Base-by-base conservation (phyloP, 2,329 filamentous ascomycete species). In the Scolecobasidium constrictum region DNA sequence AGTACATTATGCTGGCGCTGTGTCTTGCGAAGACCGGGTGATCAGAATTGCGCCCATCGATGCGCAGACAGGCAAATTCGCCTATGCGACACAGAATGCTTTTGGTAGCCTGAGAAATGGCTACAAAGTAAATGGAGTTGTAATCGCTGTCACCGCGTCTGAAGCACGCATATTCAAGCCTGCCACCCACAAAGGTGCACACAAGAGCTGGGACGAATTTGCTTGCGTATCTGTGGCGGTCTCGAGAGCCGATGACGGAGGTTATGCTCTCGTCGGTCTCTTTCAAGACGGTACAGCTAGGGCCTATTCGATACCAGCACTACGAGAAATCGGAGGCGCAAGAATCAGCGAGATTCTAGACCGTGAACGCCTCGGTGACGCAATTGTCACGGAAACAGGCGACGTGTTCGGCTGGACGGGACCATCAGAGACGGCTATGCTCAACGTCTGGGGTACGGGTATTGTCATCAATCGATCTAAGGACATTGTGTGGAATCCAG, bases 151-250 rank as follows among this genome's bases (percentile, higher is more conserved):
- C 60, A 85, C 81, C 2, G 64, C 68, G 33, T 73, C 73, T 3
- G 86, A 87, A 52, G 81, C 80, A n/a, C 78, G 88, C 44, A 78
- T 98, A 38, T 94, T 95, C 69, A 85, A 81, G 50, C 90, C 92
- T 0, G 80, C 86, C 3, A 77, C 76, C 1, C 72, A 80, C 16
- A 96, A 94, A 63, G 92, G 90, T n/a, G 88, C 90, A 0, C 85
- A 87, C 43, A 94, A 92, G 53, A 78, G 80, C 1, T 96, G 92
- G 63, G 87, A 94, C 53, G 79, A 85, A 50, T 77, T 72, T 46
- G 67, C 94, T 33, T 96, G 90, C 57, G 82, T 94, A 53, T 73
- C 84, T 1, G 90, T 92, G 2, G 70, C 73, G 3, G 77, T 96
- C 1, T 21, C 45, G 4, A 78, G 84, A 42, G 79, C 83, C 22